These are phyloP conservation scores for Huntiella moniliformis DNA, from an alignment of 2,329 filamentous ascomycete genomes.

Conservation along the genomic window DNA sequence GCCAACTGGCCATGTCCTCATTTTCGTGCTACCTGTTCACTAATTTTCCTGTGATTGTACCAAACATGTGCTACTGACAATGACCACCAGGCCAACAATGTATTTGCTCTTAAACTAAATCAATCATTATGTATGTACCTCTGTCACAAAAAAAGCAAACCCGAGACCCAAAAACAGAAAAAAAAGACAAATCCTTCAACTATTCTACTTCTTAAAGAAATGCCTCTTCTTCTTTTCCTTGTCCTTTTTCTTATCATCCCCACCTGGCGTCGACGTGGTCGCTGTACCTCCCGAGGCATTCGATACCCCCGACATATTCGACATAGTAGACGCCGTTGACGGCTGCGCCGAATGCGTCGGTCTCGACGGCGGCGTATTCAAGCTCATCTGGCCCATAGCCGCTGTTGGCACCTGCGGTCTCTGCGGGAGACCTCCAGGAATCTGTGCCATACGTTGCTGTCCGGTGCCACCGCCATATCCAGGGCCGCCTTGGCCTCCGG, in stretches of 20 bases:
- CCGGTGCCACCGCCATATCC: background rate
- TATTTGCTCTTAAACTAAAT: background rate
- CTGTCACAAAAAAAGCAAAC: background rate
- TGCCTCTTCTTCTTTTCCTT: slow-evolving; percentile 12
- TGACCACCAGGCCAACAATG: too few relatives aligned
- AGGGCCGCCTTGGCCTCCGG: background rate
- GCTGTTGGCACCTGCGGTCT: slow-evolving; percentile 5
- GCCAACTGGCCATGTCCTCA: too few relatives aligned
- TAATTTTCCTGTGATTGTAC: too few relatives aligned
- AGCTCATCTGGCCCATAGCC: slow-evolving; percentile 10
- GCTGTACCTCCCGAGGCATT: background rate
- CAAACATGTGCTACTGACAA: too few relatives aligned
- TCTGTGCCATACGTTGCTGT: background rate
- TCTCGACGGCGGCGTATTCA: slow-evolving; percentile 2
- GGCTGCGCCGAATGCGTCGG: slow-evolving; percentile 10
- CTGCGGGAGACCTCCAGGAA: slow-evolving; percentile 2
- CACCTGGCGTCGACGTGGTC: too few relatives aligned
- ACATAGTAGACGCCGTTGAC: slow-evolving; percentile 9
- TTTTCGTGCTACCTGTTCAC: too few relatives aligned
- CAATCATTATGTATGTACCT: background rate
- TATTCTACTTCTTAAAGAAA: slow-evolving; percentile 10
- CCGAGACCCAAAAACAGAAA: background rate
- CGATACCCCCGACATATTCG: slow-evolving; percentile 6
- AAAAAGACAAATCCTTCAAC: background rate
- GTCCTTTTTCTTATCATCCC: slow-evolving; percentile 10